These are phyloP conservation scores for Arthrobotrys conoides DNA, from an alignment of 2,329 filamentous ascomycete genomes.

Conservation along the genomic window DNA sequence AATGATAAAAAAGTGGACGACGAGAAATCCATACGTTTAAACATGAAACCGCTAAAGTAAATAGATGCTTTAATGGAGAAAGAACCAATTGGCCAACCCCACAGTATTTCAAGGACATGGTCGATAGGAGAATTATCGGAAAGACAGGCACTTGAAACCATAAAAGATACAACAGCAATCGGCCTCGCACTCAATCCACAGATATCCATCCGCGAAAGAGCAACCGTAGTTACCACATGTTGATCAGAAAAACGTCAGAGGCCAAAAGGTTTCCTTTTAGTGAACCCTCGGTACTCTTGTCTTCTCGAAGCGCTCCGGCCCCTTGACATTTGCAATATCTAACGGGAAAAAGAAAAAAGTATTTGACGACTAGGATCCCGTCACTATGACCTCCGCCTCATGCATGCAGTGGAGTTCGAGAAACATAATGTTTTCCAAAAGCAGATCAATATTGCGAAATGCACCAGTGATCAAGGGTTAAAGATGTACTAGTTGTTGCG, in stretches of 20 bases:
- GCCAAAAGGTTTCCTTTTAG: constrained; percentile 17
- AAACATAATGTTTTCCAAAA: constrained; percentile 30
- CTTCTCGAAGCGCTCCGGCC: constrained; percentile 11
- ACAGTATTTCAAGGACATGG: constrained; percentile 50
- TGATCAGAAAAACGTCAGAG: constrained; percentile 19
- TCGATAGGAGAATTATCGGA: constrained; percentile 61
- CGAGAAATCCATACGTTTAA: constrained; percentile 37
- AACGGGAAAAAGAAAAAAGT: constrained; percentile 9
- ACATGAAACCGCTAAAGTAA: constrained; percentile 59
- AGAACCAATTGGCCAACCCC: constrained; percentile 51
- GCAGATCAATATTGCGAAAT: constrained; percentile 29
- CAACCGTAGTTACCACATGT: constrained; percentile 14
- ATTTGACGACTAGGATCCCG: neutral
- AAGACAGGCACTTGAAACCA: constrained; percentile 56
- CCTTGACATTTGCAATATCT: constrained; percentile 15
- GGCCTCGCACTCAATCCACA: constrained; percentile 7
- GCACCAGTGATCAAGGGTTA: constrained; percentile 35
- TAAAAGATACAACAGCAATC: constrained; percentile 43
- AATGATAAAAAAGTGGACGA: constrained; percentile 19
- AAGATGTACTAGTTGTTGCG: constrained; percentile 24
- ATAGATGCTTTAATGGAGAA: constrained; percentile 35
- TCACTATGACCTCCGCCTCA: constrained; percentile 12
- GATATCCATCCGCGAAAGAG: constrained; percentile 7
- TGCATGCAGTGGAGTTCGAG: constrained; percentile 25
- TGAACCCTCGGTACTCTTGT: constrained; percentile 25